phyloP scores from a whole-genome alignment of 2,329 filamentous ascomycete species.

The Aspergillus latus region DNA sequence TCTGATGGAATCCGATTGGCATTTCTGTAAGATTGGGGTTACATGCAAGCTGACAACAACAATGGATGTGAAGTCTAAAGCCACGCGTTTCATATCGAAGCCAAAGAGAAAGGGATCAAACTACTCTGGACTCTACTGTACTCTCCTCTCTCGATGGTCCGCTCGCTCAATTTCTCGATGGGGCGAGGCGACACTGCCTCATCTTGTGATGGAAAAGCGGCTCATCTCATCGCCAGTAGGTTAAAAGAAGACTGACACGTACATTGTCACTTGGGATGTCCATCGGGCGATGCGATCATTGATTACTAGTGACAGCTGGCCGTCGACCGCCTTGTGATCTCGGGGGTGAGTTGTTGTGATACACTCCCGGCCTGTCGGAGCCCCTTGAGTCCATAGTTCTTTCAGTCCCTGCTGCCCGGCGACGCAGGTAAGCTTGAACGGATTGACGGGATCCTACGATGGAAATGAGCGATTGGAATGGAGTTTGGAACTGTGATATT shows the following conservation, averaged over 20 bases:
- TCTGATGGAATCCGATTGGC: slow-evolving; percentile 11
- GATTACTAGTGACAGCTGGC: slow-evolving; percentile 24
- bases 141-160: not conserved
- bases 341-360: slow-evolving; percentile 12
- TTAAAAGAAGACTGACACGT: slow-evolving; percentile 1
- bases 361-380: slow-evolving; percentile 7
- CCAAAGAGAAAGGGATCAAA: slow-evolving; percentile 16
- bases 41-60: slow-evolving; percentile 7
- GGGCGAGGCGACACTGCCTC: not conserved
- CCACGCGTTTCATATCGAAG: slow-evolving; percentile 17
- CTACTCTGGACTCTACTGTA: not conserved
- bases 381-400: not conserved
- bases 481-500: not conserved
- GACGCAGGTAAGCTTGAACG: not conserved
- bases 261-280: slow-evolving; percentile 11
- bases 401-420: not conserved
- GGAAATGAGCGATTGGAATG: not conserved
- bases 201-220: slow-evolving; percentile 1
- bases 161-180: slow-evolving; percentile 2
- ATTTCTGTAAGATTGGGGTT: slow-evolving; percentile 9
- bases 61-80: slow-evolving; percentile 13
- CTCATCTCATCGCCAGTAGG: not conserved
- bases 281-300: slow-evolving; percentile 10
- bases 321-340: slow-evolving; percentile 20
- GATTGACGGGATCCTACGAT: not conserved